Conservation (phyloP, 140 eudicot genomes). For the Anethum foeniculum region DNA sequence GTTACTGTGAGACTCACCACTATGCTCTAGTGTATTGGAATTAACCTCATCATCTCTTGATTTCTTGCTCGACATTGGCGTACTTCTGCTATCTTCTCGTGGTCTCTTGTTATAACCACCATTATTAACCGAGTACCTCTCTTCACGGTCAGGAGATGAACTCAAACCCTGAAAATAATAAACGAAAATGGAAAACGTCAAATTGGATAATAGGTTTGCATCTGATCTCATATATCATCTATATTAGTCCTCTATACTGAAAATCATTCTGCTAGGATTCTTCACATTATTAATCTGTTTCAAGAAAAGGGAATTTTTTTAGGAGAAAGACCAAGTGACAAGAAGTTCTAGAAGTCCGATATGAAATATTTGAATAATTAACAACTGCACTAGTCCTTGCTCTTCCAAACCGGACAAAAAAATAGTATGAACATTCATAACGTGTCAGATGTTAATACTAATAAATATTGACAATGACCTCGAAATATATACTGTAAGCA, state of each 20-base stretch:
- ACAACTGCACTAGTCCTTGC: neutral
- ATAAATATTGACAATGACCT: neutral
- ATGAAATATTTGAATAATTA: neutral
- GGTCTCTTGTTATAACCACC: slow-evolving; percentile 38
- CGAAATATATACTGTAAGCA: neutral
- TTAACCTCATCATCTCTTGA: slow-evolving; percentile 7
- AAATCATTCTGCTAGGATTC: neutral
- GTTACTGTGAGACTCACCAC: neutral
- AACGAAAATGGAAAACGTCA: neutral
- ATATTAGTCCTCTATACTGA: neutral
- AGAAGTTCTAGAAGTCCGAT: neutral
- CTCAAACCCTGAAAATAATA: slow-evolving; percentile 22
- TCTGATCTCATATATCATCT: neutral
- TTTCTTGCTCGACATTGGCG: slow-evolving; percentile 20
- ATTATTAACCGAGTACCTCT: slow-evolving; percentile 13
- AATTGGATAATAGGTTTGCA: neutral
- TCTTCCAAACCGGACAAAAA: neutral
- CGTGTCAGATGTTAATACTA: neutral
- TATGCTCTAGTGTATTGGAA: slow-evolving; percentile 4
- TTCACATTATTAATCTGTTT: neutral
- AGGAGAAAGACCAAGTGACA: neutral
- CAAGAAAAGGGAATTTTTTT: neutral
- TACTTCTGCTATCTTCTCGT: slow-evolving; percentile 15
- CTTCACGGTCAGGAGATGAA: slow-evolving; percentile 11
- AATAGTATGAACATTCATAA: neutral